Conservation (phyloP, 306 rosid genomes). For the Senna siamea region DNA sequence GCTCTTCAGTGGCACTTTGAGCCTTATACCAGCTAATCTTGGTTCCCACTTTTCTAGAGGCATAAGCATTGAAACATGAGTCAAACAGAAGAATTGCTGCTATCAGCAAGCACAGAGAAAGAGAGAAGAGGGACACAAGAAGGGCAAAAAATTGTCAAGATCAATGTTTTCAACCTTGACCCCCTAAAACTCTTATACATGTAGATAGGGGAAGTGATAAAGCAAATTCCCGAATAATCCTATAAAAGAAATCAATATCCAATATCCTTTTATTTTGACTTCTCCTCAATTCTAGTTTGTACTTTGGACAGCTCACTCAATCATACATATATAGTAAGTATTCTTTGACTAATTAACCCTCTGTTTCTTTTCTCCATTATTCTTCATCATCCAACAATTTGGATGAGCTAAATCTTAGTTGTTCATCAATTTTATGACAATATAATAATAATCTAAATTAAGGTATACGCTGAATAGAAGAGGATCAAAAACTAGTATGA, state of each 20-base stretch:
- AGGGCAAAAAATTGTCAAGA: background rate
- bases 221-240: background rate
- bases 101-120: background rate
- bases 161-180: background rate
- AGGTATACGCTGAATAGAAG: background rate
- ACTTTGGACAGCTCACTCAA: background rate
- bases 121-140: background rate
- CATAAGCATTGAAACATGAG: background rate
- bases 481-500: background rate
- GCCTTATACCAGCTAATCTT: background rate
- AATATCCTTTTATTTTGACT: background rate
- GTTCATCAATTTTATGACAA: background rate
- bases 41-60: conserved; percentile 5
- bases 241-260: background rate
- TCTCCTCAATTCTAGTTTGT: background rate
- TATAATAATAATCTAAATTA: background rate
- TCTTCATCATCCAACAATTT: background rate
- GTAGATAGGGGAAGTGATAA: background rate
- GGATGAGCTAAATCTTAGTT: conserved; percentile 4
- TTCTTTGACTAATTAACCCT: background rate
- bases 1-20: background rate
- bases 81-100: background rate
- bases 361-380: background rate
- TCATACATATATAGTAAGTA: background rate
- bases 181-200: background rate